Evolutionary conservation across 345 rosid species (phyloP).

Genomic region (Aegle marmelos): DNA sequence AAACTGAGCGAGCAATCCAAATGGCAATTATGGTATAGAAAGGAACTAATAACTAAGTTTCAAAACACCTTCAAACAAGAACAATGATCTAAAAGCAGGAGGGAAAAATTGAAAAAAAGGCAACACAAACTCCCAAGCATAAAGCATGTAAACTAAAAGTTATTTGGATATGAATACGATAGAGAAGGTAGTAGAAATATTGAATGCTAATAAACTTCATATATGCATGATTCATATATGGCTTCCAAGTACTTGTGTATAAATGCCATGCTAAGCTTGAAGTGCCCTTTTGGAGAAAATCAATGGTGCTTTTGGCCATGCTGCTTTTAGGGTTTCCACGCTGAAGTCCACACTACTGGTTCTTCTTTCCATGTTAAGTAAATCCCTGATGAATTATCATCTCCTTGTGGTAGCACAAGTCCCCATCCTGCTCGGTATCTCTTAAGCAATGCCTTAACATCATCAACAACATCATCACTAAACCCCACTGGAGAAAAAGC

Average conservation of each 20-base stretch:
- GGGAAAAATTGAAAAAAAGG: conserved; percentile 1
- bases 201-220: conserved; percentile 7
- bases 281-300: neutral
- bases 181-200: neutral
- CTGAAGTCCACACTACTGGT: conserved; percentile 68
- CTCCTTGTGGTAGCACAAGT: conserved; percentile 33
- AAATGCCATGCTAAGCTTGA: conserved; percentile 8
- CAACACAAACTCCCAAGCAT: conserved; percentile 59
- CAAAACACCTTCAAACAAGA: conserved; percentile 60
- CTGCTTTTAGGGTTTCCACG: conserved; percentile 67
- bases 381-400: conserved; percentile 36
- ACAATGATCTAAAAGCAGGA: conserved; percentile 33
- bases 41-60: conserved; percentile 16
- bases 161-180: neutral
- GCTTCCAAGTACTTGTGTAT: conserved; percentile 10
- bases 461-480: conserved; percentile 69
- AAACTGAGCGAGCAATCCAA: conserved; percentile 31
- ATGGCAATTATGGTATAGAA: conserved; percentile 14
- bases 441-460: conserved; percentile 69
- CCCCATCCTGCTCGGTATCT: conserved; percentile 63
- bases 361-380: conserved; percentile 75
- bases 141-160: conserved; percentile 17
- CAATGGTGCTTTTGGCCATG: conserved; percentile 4
- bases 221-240: neutral
- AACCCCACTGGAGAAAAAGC: conserved; percentile 37